Evolutionary conservation across 2,329 filamentous ascomycete genomes (phyloP).

Genomic region (Phaeosphaeriaceae sp.): DNA sequence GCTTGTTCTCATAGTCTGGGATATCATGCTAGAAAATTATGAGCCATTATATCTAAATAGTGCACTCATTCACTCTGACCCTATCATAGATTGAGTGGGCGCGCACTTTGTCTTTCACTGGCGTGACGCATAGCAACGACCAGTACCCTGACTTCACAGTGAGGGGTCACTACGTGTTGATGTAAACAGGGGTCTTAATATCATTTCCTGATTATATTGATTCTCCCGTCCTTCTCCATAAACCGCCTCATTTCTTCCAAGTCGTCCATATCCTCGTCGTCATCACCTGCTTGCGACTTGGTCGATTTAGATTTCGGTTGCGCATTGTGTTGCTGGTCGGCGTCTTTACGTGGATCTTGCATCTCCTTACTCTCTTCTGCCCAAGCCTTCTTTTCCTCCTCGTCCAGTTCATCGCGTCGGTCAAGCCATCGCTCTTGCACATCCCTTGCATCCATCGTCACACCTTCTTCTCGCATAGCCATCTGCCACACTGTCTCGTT

Average conservation of each 20-base stretch:
- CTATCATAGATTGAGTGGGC: too few relatives aligned
- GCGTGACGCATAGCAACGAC: too few relatives aligned
- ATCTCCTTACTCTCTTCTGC: slow-evolving; percentile 72
- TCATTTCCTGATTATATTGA: slow-evolving; percentile 72
- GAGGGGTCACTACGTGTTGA: background rate
- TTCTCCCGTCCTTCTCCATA: slow-evolving; percentile 63
- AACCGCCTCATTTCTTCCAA: slow-evolving; percentile 49
- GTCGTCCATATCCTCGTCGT: slow-evolving; percentile 46
- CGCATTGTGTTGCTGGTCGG: slow-evolving; percentile 5
- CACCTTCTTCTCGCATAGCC: slow-evolving; percentile 76
- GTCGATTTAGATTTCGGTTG: slow-evolving; percentile 13
- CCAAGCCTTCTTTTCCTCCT: slow-evolving; percentile 74
- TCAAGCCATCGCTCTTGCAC: slow-evolving; percentile 97
- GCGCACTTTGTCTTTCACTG: too few relatives aligned
- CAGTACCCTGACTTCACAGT: background rate
- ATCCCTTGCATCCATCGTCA: slow-evolving; percentile 80
- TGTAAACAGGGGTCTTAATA: background rate
- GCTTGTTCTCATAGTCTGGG: too few relatives aligned
- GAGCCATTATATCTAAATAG: too few relatives aligned
- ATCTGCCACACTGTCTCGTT: slow-evolving; percentile 98
- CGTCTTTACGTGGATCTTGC: slow-evolving; percentile 25
- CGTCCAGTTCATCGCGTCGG: slow-evolving; percentile 85
- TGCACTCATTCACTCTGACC: too few relatives aligned
- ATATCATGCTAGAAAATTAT: too few relatives aligned
- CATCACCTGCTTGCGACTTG: slow-evolving; percentile 18